Evolutionary conservation across 768 basidiomycete species (phyloP).

Genomic region (Lactarius akahatsu): DNA sequence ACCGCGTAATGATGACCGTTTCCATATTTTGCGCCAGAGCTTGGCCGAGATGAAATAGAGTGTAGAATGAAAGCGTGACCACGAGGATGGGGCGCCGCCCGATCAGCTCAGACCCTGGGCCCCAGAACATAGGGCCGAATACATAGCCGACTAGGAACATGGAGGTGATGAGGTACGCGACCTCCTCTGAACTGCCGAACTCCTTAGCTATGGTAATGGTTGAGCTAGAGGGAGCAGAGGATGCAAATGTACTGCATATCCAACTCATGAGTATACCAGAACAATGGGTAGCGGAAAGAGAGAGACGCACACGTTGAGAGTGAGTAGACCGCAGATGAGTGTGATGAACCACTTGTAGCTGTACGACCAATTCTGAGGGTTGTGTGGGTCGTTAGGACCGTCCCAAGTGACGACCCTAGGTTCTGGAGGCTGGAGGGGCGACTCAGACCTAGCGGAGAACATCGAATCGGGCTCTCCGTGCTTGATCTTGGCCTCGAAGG

Average conservation of each 20-base stretch:
- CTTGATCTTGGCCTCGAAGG: background rate
- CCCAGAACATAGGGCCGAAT: slow-evolving; percentile 29
- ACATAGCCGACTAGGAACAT: slow-evolving; percentile 30
- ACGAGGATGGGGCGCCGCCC: slow-evolving; percentile 21
- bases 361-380: slow-evolving; percentile 23
- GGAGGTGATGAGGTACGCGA: slow-evolving; percentile 28
- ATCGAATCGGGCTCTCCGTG: background rate
- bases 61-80: background rate
- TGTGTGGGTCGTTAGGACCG: slow-evolving; percentile 15
- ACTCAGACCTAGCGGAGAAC: background rate
- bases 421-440: background rate
- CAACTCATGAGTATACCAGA: background rate
- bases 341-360: slow-evolving; percentile 18
- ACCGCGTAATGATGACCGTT: slow-evolving; percentile 28
- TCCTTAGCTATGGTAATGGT: slow-evolving; percentile 15
- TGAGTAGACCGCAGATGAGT: slow-evolving; percentile 11
- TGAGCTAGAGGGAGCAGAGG: slow-evolving; percentile 28
- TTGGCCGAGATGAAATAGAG: slow-evolving; percentile 13
- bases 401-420: slow-evolving; percentile 8
- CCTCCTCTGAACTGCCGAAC: slow-evolving; percentile 28
- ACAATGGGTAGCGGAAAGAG: background rate
- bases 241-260: slow-evolving; percentile 30
- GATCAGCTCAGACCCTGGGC: slow-evolving; percentile 25
- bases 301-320: slow-evolving; percentile 26
- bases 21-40: slow-evolving; percentile 21